These are phyloP conservation scores for Caryopteris hybrid DNA, from an alignment of 305 asterid genomes.

Conservation along the genomic window DNA sequence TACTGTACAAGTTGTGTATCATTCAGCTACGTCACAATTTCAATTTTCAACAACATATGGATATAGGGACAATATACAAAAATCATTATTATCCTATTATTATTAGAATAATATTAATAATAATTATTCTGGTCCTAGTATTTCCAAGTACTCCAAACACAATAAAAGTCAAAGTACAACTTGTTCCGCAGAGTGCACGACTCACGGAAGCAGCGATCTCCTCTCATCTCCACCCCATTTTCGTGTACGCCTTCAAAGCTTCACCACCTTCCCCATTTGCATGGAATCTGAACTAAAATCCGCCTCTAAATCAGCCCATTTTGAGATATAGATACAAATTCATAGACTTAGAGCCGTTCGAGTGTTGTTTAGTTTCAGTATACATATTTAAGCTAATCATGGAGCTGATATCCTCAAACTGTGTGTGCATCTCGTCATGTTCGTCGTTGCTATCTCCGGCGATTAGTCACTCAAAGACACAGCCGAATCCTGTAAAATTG, in stretches of 20 bases:
- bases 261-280: slow-evolving; percentile 24
- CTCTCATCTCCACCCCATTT: slow-evolving; percentile 15
- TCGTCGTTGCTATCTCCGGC: slow-evolving; percentile 26
- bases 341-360: not conserved
- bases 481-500: slow-evolving; percentile 5
- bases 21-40: too few species aligned
- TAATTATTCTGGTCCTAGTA: slow-evolving; percentile 28
- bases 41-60: too few species aligned
- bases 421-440: slow-evolving; percentile 13
- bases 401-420: slow-evolving; percentile 35
- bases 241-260: slow-evolving; percentile 13
- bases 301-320: slow-evolving; percentile 4
- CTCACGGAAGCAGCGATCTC: slow-evolving; percentile 8
- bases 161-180: slow-evolving; percentile 28
- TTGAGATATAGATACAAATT: not conserved
- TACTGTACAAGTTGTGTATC: too few species aligned
- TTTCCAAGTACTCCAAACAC: slow-evolving; percentile 13
- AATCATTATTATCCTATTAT: too few species aligned
- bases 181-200: slow-evolving; percentile 10
- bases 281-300: slow-evolving; percentile 13
- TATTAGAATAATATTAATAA: too few species aligned
- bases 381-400: slow-evolving; percentile 12
- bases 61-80: too few species aligned
- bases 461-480: slow-evolving; percentile 17
- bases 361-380: not conserved